phyloP scores from a whole-genome alignment of 352 stramenopile species.

The Globisporangium echinulatum region DNA sequence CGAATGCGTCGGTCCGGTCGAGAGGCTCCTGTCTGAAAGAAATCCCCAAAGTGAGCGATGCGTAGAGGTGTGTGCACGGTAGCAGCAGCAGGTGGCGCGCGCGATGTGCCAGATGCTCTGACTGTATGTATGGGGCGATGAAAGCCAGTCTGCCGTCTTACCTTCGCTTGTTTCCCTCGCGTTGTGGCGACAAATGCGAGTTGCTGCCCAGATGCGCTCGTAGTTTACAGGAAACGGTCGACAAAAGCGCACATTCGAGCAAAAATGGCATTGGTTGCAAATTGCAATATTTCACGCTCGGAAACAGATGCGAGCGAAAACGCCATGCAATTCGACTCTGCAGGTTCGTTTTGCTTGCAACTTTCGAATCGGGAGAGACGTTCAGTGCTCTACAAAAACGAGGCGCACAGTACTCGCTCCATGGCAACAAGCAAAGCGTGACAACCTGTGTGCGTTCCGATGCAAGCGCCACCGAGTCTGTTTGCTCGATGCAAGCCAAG shows the following conservation, averaged over 20 bases:
- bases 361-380: background rate
- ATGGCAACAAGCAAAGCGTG: too few relatives aligned
- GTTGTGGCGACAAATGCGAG: background rate
- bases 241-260: background rate
- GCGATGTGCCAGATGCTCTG: background rate
- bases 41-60: slow-evolving; percentile 13
- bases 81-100: background rate
- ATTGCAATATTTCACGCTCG: background rate
- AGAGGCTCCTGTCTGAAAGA: slow-evolving; percentile 4
- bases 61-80: slow-evolving; percentile 4
- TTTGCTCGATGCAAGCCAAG: too few relatives aligned
- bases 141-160: slow-evolving; percentile 4
- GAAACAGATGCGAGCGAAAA: background rate
- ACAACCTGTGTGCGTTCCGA: too few relatives aligned
- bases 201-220: background rate
- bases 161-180: background rate
- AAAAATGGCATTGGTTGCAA: background rate
- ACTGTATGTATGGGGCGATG: background rate
- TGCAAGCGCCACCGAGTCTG: too few relatives aligned
- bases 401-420: background rate
- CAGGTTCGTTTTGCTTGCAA: too few relatives aligned
- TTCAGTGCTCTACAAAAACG: background rate
- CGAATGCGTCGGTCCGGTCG: slow-evolving; percentile 12
- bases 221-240: background rate
- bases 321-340: background rate